Evolutionary conservation across 2,329 filamentous ascomycete species (phyloP).

Genomic region (Cladosporium sp.): DNA sequence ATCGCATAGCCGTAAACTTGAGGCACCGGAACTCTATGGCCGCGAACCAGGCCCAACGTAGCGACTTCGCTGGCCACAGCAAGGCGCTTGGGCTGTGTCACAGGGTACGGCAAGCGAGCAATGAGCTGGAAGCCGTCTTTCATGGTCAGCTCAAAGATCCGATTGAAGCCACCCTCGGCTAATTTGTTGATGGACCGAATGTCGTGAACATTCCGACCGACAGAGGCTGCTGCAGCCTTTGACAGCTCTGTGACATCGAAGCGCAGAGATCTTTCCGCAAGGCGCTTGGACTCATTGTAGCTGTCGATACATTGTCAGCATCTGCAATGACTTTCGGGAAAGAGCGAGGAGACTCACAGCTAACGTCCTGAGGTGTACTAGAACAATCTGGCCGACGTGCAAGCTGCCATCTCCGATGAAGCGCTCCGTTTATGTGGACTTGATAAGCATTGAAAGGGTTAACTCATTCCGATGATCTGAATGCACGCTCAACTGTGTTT

Average conservation of each 20-base stretch:
- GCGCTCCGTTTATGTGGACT: no score
- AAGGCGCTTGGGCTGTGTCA: constrained; percentile 17
- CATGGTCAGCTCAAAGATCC: constrained; percentile 21
- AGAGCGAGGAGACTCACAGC: constrained; percentile 15
- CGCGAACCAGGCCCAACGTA: constrained; percentile 22
- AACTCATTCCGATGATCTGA: no score
- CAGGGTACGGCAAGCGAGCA: constrained; percentile 23
- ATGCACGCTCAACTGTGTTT: no score
- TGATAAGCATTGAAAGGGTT: no score
- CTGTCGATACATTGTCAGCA: constrained; percentile 5
- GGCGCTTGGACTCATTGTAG: constrained; percentile 18
- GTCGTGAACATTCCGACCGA: constrained; percentile 3
- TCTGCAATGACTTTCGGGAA: neutral
- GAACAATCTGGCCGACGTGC: neutral
- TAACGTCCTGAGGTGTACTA: constrained; percentile 20
- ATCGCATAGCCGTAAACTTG: constrained; percentile 16
- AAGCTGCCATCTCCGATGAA: neutral
- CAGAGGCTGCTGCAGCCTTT: neutral
- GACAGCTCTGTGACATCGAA: constrained; percentile 15
- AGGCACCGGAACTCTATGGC: constrained; percentile 20
- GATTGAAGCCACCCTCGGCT: constrained; percentile 24
- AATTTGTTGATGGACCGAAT: constrained; percentile 18
- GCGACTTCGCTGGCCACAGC: constrained; percentile 26
- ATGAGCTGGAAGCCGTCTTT: constrained; percentile 21
- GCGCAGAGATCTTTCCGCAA: constrained; percentile 14